Conservation (phyloP, 2,329 filamentous ascomycete species). For the Parafenestella ontariensis region DNA sequence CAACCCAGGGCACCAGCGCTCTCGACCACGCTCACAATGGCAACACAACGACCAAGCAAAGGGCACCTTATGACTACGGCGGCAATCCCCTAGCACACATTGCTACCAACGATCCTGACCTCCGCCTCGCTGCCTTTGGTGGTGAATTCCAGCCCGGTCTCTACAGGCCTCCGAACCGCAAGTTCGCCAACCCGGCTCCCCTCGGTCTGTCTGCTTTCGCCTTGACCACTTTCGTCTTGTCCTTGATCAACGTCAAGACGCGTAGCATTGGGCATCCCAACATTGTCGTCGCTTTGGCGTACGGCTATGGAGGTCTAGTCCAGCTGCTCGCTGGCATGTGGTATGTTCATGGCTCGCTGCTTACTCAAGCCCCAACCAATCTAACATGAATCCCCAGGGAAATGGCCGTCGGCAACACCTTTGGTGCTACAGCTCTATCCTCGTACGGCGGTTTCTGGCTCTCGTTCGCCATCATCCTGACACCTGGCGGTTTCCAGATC, state of each 20-base stretch:
- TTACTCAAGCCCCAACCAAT: neutral
- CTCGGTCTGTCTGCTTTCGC: slow-evolving; percentile 69
- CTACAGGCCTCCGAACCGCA: slow-evolving; percentile 53
- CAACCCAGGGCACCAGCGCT: slow-evolving; percentile 40
- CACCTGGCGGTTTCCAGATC: slow-evolving; percentile 61
- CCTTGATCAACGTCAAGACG: slow-evolving; percentile 57
- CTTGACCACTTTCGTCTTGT: slow-evolving; percentile 69
- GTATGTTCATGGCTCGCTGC: slow-evolving; percentile 49
- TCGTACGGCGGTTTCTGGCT: slow-evolving; percentile 70
- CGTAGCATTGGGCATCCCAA: slow-evolving; percentile 52
- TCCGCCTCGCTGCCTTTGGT: slow-evolving; percentile 57
- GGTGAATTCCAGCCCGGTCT: slow-evolving; percentile 62
- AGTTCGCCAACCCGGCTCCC: slow-evolving; percentile 66
- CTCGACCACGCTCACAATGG: slow-evolving; percentile 52
- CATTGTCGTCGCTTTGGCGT: slow-evolving; percentile 58
- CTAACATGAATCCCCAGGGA: slow-evolving; percentile 46
- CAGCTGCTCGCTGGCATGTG: slow-evolving; percentile 62
- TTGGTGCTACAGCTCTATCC: slow-evolving; percentile 67
- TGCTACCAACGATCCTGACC: slow-evolving; percentile 56
- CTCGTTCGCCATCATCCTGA: slow-evolving; percentile 65
- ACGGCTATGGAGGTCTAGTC: slow-evolving; percentile 59
- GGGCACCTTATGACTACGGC: slow-evolving; percentile 58
- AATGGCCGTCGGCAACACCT: slow-evolving; percentile 67
- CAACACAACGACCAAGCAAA: slow-evolving; percentile 40
- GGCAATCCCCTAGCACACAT: slow-evolving; percentile 61